Conservation (phyloP, 192 early-diverging fungal species). For the Geranomyces variabilis region DNA sequence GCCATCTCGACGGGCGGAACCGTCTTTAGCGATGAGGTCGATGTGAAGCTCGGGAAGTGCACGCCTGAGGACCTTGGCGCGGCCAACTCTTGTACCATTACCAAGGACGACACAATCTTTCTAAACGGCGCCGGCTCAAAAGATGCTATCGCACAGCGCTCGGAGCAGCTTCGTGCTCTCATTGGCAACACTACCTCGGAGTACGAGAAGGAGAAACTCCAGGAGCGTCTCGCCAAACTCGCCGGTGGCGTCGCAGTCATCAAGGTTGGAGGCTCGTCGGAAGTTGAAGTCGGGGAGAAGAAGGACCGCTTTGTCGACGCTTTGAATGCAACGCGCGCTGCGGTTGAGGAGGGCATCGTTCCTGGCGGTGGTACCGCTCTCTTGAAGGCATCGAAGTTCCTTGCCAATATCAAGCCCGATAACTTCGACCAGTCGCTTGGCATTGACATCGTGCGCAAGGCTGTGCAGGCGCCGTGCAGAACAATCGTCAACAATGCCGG, state of each 20-base stretch:
- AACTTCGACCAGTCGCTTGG: constrained; percentile 99
- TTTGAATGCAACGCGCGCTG: constrained; percentile 96
- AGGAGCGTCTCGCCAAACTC: constrained; percentile 98
- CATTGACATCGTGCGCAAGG: constrained; percentile 93
- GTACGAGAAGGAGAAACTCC: constrained; percentile 99
- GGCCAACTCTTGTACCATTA: constrained; percentile 85
- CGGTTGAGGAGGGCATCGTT: constrained; percentile 98
- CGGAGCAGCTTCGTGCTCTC: constrained; percentile 95
- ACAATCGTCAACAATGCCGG: constrained; percentile 98
- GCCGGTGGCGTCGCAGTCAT: constrained; percentile 99
- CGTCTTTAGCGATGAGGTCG: constrained; percentile 97
- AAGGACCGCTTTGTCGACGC: constrained; percentile 99
- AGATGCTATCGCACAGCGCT: constrained; percentile 87
- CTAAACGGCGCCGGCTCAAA: constrained; percentile 93
- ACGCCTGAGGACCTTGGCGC: constrained; percentile 90
- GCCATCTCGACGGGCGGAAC: constrained; percentile 95
- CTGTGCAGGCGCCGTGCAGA: constrained; percentile 89
- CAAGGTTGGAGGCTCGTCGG: constrained; percentile 95
- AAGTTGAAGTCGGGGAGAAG: constrained; percentile 99
- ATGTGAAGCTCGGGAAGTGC: constrained; percentile 93
- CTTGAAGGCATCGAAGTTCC: constrained; percentile 87
- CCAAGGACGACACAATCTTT: constrained; percentile 99
- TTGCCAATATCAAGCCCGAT: constrained; percentile 79
- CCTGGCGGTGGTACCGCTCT: constrained; percentile 98
- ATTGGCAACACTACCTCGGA: constrained; percentile 87